Base-by-base conservation (phyloP, 176 grass and related monocot species). In the Triticum monococcum region DNA sequence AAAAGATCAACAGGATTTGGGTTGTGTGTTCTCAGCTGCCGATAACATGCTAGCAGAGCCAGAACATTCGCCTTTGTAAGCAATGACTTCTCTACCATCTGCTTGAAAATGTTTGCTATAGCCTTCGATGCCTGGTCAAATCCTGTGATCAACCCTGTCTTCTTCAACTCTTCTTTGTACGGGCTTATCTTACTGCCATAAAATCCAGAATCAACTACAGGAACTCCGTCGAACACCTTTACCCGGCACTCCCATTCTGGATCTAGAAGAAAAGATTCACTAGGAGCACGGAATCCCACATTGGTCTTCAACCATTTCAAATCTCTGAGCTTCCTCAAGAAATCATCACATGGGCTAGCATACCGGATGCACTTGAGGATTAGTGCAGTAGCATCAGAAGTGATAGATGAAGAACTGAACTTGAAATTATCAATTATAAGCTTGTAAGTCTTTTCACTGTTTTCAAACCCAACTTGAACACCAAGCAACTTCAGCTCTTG, bases 401-500 rank as follows among this genome's bases (percentile, higher is more conserved):
- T 89, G 31, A 84, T 22, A 63, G 37, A 17, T 73, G 32, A n/a
- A 52, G 90, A 81, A 83, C 61, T 80, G 52, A 94, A 92, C 77
- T 77, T 82, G 31, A 97, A 84, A 12, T 92, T 94, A 72, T 89
- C 8, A 30, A 92, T 86, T 59, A 97, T 20, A 75, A 89, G 26
- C 12, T 70, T 35, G 57, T 87, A 93, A 80, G 85, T 87, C 20
- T 72, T 72, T 72, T 41, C 68, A 38, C 20, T 40, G 10, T 89
- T 13, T 41, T 86, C 87, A 63, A 91, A 86, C 5, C 80, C 75
- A 37, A 83, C 83, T 75, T 72, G 28, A 81, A 94, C 90, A 63
- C 92, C 95, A 33, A 97, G 83, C 64, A 97, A 94, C 46, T 92
- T 52, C 2, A 97, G 92, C 73, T 97, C 95, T 4, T 2, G 13